phyloP scores from a whole-genome alignment of 148 eudicot genomes.

The Camellia japonica region DNA sequence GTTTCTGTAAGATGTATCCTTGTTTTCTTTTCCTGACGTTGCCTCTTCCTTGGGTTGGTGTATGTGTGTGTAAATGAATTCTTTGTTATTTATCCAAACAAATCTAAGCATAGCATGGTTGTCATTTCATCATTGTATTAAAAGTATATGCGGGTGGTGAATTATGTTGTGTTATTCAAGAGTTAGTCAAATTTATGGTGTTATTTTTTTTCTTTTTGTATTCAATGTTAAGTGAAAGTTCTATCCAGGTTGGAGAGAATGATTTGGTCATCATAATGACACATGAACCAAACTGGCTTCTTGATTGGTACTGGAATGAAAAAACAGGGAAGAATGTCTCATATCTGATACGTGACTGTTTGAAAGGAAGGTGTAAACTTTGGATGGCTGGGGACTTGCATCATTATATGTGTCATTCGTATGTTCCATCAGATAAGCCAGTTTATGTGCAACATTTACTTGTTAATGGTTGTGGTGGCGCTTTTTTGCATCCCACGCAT shows the following conservation, averaged over 20 bases:
- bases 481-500: constrained; percentile 98
- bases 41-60: neutral
- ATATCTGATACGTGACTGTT: constrained; percentile 68
- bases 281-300: constrained; percentile 98
- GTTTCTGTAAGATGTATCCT: neutral
- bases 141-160: neutral
- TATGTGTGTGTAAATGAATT: neutral
- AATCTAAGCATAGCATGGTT: neutral
- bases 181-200: neutral
- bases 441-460: constrained; percentile 84
- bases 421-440: constrained; percentile 76
- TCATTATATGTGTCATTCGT: constrained; percentile 95
- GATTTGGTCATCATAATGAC: constrained; percentile 96
- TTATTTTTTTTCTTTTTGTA: neutral
- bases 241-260: constrained; percentile 63
- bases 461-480: constrained; percentile 98
- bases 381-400: constrained; percentile 97
- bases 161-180: neutral
- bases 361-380: constrained; percentile 90
- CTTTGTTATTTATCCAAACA: neutral
- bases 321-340: constrained; percentile 80
- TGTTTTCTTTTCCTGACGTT: neutral
- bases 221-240: constrained; percentile 5
- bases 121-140: neutral
- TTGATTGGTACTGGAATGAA: constrained; percentile 95